Evolutionary conservation across 495 filamentous ascomycete genomes (phyloP).

Genomic region (Cudoniella acicularis): DNA sequence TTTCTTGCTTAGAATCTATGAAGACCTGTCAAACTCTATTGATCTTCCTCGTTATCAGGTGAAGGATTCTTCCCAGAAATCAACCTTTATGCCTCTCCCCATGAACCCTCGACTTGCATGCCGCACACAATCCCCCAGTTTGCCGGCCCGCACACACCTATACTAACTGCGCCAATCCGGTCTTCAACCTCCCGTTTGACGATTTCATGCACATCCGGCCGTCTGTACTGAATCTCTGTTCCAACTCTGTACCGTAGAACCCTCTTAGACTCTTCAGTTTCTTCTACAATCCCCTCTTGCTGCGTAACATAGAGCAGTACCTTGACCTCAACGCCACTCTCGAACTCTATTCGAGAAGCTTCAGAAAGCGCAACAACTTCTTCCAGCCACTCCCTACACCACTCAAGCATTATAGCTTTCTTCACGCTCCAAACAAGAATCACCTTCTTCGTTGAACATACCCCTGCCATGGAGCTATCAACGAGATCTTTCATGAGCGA

Average conservation of each 20-base stretch:
- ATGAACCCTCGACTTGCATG: constrained; percentile 52
- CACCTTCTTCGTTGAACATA: constrained; percentile 72
- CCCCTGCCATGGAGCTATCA: constrained; percentile 63
- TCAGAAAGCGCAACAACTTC: constrained; percentile 49
- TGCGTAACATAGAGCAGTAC: constrained; percentile 83
- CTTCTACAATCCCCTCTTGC: constrained; percentile 63
- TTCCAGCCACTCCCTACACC: constrained; percentile 80
- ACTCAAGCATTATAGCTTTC: constrained; percentile 78
- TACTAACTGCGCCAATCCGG: constrained; percentile 79
- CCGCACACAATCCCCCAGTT: constrained; percentile 77
- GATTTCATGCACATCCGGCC: constrained; percentile 73
- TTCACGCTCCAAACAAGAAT: constrained; percentile 86
- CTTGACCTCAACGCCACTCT: constrained; percentile 29
- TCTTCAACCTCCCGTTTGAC: constrained; percentile 69
- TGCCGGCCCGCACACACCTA: constrained; percentile 82
- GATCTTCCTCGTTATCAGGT: constrained; percentile 72
- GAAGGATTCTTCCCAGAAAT: constrained; percentile 83
- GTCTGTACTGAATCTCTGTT: constrained; percentile 75
- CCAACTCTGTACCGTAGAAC: constrained; percentile 52
- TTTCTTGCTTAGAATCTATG: no score
- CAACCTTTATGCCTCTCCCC: constrained; percentile 61
- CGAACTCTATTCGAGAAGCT: neutral
- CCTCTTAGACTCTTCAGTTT: constrained; percentile 45
- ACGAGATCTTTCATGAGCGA: constrained; percentile 80
- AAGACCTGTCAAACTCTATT: no score